Base-by-base conservation (phyloP, 176 grass and related monocot species). In the Hsuehochloa calcarea region DNA sequence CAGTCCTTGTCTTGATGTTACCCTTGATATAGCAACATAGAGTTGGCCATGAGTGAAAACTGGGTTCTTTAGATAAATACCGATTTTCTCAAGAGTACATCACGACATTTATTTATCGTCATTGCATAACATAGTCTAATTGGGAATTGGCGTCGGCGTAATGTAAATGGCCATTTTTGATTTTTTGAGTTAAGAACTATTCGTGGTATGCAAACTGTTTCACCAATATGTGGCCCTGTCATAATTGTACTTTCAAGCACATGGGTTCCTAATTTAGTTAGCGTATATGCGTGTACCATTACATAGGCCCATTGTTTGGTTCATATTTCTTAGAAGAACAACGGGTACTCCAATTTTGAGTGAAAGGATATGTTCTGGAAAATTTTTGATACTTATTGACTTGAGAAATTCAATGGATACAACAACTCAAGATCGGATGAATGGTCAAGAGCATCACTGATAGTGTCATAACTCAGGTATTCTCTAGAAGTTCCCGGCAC, bases 61-160 rank as follows among this genome's bases (percentile, higher is more conserved):
- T 0, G 7, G 54, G 0, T 22, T 56, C 3, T 6, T 22, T 0
- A 22, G 0, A 22, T 56, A 56, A 0, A 22, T 7, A 0, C 54
- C 20, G 0, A 56, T 0, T 56, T 3, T 56, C n/a, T 0, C 0
- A 0, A 56, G 8, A 0, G 19, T n/a, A n/a, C 0, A 0, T 0
- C 54, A 0, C 0, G 7, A 2, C 54, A 56, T 22, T 56, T 56
- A 0, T 56, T 56, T 22, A 56, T 56, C 0, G 19, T 9, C 54
- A 56, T 56, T 1, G 54, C 20, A 3, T 56, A 56, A 2, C 7
- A 56, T 0, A 56, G 19, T 0, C 7, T 22, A 22, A 56, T 0
- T 22, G 7, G 51, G 20, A n/a, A 56, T 0, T 56, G 54, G 0
- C 54, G 6, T 8, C 7, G 6, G 0, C n/a, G 54, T 3, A n/a